Evolutionary conservation across 805 yeast genomes (phyloP).

Genomic region (Candida lessepsii): DNA sequence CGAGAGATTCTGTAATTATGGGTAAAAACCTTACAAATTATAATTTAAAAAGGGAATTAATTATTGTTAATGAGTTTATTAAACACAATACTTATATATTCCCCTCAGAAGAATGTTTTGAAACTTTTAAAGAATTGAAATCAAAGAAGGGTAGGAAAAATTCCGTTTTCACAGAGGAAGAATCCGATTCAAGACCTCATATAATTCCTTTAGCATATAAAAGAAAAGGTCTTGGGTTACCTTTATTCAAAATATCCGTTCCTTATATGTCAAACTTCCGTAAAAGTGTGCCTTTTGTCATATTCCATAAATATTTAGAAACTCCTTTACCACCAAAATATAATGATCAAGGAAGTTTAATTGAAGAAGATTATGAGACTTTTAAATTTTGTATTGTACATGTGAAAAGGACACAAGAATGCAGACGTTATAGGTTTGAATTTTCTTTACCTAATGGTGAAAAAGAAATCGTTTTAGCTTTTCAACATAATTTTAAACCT

Average conservation of each 20-base stretch:
- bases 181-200: slow-evolving; percentile 30
- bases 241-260: slow-evolving; percentile 32
- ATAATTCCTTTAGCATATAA: slow-evolving; percentile 33
- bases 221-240: slow-evolving; percentile 34
- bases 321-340: slow-evolving; percentile 20
- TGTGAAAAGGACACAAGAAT: slow-evolving; percentile 25
- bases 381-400: slow-evolving; percentile 34
- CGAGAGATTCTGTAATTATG: slow-evolving; percentile 8
- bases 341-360: slow-evolving; percentile 16
- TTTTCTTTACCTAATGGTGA: slow-evolving; percentile 21
- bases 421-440: slow-evolving; percentile 28
- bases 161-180: slow-evolving; percentile 13
- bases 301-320: slow-evolving; percentile 32
- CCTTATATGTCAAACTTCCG: slow-evolving; percentile 39
- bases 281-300: slow-evolving; percentile 33
- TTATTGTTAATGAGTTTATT: slow-evolving; percentile 35
- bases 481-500: slow-evolving; percentile 36
- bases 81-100: slow-evolving; percentile 29
- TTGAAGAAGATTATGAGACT: slow-evolving; percentile 29
- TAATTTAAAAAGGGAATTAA: slow-evolving; percentile 27
- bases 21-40: slow-evolving; percentile 19
- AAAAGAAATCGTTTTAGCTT: slow-evolving; percentile 24
- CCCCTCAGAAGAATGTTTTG: slow-evolving; percentile 27
- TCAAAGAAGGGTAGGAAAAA: slow-evolving; percentile 22
- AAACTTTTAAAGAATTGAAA: slow-evolving; percentile 28